Evolutionary conservation across 2,329 filamentous ascomycete species (phyloP), one percentile per base, ranked within the genome.

Genomic region (Escovopsis weberi): DNA sequence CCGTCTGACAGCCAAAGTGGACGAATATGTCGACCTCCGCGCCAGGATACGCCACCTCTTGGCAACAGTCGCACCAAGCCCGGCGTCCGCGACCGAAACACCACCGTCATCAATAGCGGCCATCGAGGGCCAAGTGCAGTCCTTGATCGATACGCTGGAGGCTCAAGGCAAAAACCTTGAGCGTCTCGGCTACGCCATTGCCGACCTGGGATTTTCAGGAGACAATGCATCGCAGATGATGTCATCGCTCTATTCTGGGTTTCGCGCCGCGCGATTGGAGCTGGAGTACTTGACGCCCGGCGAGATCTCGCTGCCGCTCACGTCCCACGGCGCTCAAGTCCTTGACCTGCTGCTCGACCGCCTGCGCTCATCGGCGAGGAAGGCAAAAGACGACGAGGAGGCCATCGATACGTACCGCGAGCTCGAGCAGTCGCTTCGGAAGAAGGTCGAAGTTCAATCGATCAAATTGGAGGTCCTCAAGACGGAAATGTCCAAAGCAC

Each of bases 281-380:
- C 67, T 80, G 2, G 76, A 80, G 54, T 78, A 78, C 51, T 64
- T 79, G 18, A 72, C 68, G 0, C 75, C 75, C 0, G 75, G 75
- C 6, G 75, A 80, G 53, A 60, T 70, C n/a, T 51, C 65, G 0
- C 62, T 76, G 1, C 71, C 74, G 0, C 59, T 76, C 0, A 66
- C 65, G 0, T 67, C 68, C 0, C 68, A 68, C 40, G 74, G 74
- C 2, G 69, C 69, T 1, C 66, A 72, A 41, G 65, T 80, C 0
- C 64, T 80, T 0, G 71, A 75, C 44, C 63, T 77, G 11, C 54
- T 79, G 5, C 64, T 79, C 0, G 53, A 53, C 0, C 62, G 68
- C 0, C 64, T 80, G 2, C 67, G 71, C 2, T 60, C 64, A 12
- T 63, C 79, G 30, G 59, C 68, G 1, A 63, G 62, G 37, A 63